Conservation (phyloP, 768 basidiomycete species). For the Russula sp. region DNA sequence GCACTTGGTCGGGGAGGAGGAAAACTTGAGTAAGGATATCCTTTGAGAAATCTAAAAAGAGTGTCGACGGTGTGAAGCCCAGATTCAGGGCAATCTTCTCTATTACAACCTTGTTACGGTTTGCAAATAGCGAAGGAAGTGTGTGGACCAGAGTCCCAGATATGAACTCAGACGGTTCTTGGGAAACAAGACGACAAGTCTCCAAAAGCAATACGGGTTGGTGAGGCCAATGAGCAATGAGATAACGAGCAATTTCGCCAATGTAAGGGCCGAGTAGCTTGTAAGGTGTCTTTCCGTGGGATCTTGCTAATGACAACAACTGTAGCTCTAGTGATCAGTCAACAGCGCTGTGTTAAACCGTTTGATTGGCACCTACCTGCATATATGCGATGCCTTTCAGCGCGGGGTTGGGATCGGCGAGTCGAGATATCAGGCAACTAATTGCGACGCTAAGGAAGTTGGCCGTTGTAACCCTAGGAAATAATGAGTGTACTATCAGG, state of each 20-base stretch:
- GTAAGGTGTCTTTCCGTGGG: constrained; percentile 56
- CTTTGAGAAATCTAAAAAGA: constrained; percentile 52
- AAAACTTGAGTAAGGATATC: constrained; percentile 62
- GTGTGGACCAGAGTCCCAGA: constrained; percentile 53
- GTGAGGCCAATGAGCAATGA: constrained; percentile 49
- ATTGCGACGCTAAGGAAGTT: constrained; percentile 54
- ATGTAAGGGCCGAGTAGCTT: constrained; percentile 64
- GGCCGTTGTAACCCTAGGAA: constrained; percentile 37
- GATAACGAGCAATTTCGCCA: constrained; percentile 54
- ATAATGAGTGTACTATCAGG: not conserved
- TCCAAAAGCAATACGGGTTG: constrained; percentile 57
- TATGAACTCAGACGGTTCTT: constrained; percentile 53
- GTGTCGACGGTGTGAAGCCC: constrained; percentile 34
- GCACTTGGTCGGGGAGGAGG: constrained; percentile 44
- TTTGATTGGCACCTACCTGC: constrained; percentile 41
- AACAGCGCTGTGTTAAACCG: constrained; percentile 9
- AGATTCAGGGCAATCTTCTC: constrained; percentile 53
- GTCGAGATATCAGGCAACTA: constrained; percentile 54
- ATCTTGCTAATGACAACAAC: constrained; percentile 52
- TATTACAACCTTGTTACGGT: constrained; percentile 50
- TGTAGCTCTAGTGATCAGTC: constrained; percentile 28
- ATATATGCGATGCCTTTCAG: constrained; percentile 60
- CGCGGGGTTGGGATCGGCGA: constrained; percentile 61
- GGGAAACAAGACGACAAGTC: constrained; percentile 59
- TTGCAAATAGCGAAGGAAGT: constrained; percentile 63